Evolutionary conservation across 192 early-diverging fungal species (phyloP).

Genomic region (Entrophospora sp.): DNA sequence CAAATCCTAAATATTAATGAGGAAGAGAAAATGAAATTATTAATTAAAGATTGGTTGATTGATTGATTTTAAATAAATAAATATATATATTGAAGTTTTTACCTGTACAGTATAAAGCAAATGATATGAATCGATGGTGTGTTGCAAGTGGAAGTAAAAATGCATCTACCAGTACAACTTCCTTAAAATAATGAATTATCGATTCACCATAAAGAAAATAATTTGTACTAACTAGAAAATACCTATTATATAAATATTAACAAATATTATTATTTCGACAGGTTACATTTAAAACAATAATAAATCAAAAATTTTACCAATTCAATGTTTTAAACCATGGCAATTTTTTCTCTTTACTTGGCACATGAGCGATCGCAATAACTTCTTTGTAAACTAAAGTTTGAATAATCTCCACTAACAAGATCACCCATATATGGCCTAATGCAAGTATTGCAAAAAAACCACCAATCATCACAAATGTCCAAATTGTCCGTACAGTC

Average conservation of each 20-base stretch:
- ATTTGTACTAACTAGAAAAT: slow-evolving; percentile 81
- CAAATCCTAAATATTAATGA: slow-evolving; percentile 57
- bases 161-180: slow-evolving; percentile 74
- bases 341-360: slow-evolving; percentile 73
- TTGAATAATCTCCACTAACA: slow-evolving; percentile 79
- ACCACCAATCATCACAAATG: slow-evolving; percentile 81
- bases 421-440: slow-evolving; percentile 79
- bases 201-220: slow-evolving; percentile 95
- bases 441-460: slow-evolving; percentile 67
- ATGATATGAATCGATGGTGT: slow-evolving; percentile 92
- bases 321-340: slow-evolving; percentile 90
- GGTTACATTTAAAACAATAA: too few relatives aligned
- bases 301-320: slow-evolving; percentile 39
- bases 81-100: too few relatives aligned
- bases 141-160: slow-evolving; percentile 76
- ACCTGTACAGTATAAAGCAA: slow-evolving; percentile 80
- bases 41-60: background rate
- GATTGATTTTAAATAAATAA: background rate
- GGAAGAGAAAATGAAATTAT: background rate
- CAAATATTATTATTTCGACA: too few relatives aligned
- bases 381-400: slow-evolving; percentile 86
- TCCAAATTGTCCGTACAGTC: slow-evolving; percentile 75
- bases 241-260: slow-evolving; percentile 37
- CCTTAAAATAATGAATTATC: slow-evolving; percentile 82
- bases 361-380: slow-evolving; percentile 78